Base-by-base conservation (phyloP, 148 eudicot genomes). In the Nepenthes gracilis region DNA sequence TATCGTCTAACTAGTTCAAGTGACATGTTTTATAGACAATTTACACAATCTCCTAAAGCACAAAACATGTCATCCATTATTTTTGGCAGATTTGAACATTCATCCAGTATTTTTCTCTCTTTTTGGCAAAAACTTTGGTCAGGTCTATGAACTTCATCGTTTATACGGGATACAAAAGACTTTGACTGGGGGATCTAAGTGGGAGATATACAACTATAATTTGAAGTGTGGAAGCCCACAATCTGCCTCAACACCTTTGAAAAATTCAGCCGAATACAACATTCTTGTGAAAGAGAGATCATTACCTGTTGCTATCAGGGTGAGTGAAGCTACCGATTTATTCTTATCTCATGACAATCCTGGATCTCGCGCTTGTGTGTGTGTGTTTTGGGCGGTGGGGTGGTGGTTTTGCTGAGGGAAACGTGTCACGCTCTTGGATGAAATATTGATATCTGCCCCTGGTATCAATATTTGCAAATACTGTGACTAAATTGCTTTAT, bases 131-230 rank as follows among this genome's bases (percentile, higher is more conserved):
- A 3, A 52, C 12, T 52, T 12, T 58, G 2, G 11, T 69, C 70
- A 85, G 91, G 83, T 82, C 56, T 60, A 64, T 50, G 89, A 84
- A 74, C 78, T 80, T 57, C 90, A 84, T 66, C 75, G 69, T 8
- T 64, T 87, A 35, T 75, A 80, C 58, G 43, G 49, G 50, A 56
- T 70, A 33, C 95, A 87, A 60, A 66, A 54, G 69, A 58, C 63
- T 51, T 57, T 76, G 75, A 72, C 70, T 76, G 75, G 70, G 57
- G 74, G 71, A 6, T 66, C 36, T 55, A 58, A 63, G 55, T 55
- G 48, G 64, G 73, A 55, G 65, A 43, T 70, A 6, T 54, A 69
- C 58, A 58, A 60, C 45, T 62, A 43, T 64, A 63, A 61, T 47
- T 55, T 69, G 56, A 58, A 54, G 47, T 50, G 45, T 50, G 64